Conservation (phyloP, 2,329 filamentous ascomycete genomes). For the Biscogniauxia marginata region DNA sequence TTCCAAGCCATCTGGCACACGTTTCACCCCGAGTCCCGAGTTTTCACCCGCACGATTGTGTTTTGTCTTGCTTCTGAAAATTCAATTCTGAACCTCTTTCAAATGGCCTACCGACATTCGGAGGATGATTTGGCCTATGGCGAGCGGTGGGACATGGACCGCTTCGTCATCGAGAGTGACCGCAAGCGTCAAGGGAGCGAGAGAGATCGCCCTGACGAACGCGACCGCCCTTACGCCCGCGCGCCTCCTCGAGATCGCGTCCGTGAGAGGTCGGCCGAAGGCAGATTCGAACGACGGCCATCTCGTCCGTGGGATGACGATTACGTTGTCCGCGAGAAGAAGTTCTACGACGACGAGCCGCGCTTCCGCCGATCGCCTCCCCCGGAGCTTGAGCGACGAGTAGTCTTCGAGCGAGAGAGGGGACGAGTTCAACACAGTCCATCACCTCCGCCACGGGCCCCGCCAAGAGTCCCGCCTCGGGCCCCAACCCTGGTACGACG, state of each 20-base stretch:
- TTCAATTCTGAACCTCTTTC: slow-evolving; percentile 18
- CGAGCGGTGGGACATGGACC: slow-evolving; percentile 56
- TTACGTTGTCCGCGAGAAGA: slow-evolving; percentile 46
- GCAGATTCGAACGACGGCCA: slow-evolving; percentile 46
- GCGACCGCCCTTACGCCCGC: slow-evolving; percentile 48
- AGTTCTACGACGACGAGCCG: slow-evolving; percentile 55
- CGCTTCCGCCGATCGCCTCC: slow-evolving; percentile 38
- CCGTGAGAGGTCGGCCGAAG: slow-evolving; percentile 49
- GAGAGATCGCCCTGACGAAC: slow-evolving; percentile 53
- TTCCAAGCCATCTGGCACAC: not conserved
- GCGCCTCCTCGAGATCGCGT: slow-evolving; percentile 33
- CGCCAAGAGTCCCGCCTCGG: slow-evolving; percentile 48
- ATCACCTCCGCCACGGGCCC: slow-evolving; percentile 59
- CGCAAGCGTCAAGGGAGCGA: slow-evolving; percentile 50
- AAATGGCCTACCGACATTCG: slow-evolving; percentile 33
- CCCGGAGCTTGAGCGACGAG: slow-evolving; percentile 54
- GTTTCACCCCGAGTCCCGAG: not conserved
- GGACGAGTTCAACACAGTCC: slow-evolving; percentile 49
- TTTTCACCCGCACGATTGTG: not conserved
- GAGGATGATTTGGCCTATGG: slow-evolving; percentile 38
- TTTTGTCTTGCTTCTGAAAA: not conserved
- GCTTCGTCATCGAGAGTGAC: slow-evolving; percentile 45
- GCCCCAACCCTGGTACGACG: slow-evolving; percentile 68
- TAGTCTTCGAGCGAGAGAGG: slow-evolving; percentile 55
- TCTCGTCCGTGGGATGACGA: slow-evolving; percentile 48